Conservation (phyloP, 176 grass and related monocot species). For the Dactylis glomerata region DNA sequence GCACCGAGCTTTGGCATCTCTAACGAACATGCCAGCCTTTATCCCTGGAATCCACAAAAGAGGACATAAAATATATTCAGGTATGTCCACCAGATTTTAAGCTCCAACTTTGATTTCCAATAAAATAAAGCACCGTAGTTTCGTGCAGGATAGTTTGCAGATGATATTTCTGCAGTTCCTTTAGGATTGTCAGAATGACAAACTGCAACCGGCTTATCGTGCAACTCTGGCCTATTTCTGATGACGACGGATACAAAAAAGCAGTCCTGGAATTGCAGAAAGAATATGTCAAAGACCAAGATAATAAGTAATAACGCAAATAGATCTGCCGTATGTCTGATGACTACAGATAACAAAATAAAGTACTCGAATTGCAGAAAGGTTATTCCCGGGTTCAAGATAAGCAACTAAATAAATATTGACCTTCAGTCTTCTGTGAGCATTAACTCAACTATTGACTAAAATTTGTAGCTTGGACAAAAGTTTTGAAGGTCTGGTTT, state of each 20-base stretch:
- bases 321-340: constrained; percentile 35
- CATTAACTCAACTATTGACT: constrained; percentile 18
- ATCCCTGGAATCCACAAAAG: constrained; percentile 60
- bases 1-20: constrained; percentile 83
- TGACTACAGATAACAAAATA: too few relatives aligned
- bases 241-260: constrained; percentile 94
- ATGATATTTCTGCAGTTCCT: constrained; percentile 95
- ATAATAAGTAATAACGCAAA: constrained; percentile 19
- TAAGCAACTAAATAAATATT: not conserved
- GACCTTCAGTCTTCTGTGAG: not conserved
- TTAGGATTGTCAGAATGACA: constrained; percentile 92
- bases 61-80: constrained; percentile 8
- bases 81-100: constrained; percentile 17
- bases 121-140: constrained; percentile 66
- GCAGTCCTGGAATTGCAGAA: constrained; percentile 57
- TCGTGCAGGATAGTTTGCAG: constrained; percentile 91
- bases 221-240: constrained; percentile 75
- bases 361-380: constrained; percentile 35
- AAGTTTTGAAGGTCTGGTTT: constrained; percentile 12
- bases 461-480: not conserved
- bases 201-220: constrained; percentile 89
- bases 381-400: constrained; percentile 2
- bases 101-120: not conserved
- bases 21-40: constrained; percentile 94
- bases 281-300: constrained; percentile 33